Evolutionary conservation across 306 rosid species (phyloP), one percentile per base, ranked within the genome.

Genomic region (Cucumis cinereus): DNA sequence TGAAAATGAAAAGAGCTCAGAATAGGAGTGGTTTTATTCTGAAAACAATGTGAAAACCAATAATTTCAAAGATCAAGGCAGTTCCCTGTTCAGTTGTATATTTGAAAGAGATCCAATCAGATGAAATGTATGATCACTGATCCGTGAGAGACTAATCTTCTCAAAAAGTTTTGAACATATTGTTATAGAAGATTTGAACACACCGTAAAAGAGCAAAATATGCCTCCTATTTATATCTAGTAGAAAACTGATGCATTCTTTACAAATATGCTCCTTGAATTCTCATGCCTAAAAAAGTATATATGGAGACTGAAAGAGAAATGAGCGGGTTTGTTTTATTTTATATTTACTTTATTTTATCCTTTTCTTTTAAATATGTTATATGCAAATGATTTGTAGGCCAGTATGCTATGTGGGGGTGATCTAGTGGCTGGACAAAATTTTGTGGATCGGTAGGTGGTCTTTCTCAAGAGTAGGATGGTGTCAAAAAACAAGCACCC

Each of bases 1-100:
- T 23, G 57, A 84, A 24, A 76, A 66, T 35, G 73, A 83, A 26
- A 45, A 73, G 35, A 79, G 73, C 62, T 80, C 23, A 78, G 49
- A 40, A 71, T 71, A 71, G 9, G 10, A 49, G 4, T 26, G 26
- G 36, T 43, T 71, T 71, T 26, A 24, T 71, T 71, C 35, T 23
- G n/a, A 24, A 52, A 69, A 69, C 40, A 69, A 69, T 69, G 40
- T 70, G 11, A 15, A 45, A 69, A 69, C 38, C 73, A 67, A 30
- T 40, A 19, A 67, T 38, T 67, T 20, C 53, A 11, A 67, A 67
- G 73, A 20, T 28, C 52, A 66, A 61, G 19, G 11, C 15, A 36
- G 52, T 66, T 66, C 52, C 30, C 73, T 11, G n/a, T 67, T 67
- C 35, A 67, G 33, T 40, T 33, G 35, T 40, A 40, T 41, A 13